Evolutionary conservation across 345 rosid genomes (phyloP), one percentile per base, ranked within the genome.

Genomic region (Pseudoturritis turrita): DNA sequence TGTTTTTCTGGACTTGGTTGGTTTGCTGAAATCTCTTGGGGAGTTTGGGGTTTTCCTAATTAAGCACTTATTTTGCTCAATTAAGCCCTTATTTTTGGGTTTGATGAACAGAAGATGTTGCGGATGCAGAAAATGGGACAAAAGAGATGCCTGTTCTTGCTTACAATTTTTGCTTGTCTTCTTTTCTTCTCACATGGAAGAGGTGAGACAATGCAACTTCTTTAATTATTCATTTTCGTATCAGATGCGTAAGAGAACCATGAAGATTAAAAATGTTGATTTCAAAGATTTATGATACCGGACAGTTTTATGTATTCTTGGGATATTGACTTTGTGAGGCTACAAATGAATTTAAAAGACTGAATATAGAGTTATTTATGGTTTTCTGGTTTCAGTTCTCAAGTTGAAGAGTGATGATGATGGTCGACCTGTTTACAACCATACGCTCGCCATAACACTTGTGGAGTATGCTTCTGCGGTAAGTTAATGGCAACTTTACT

Each of bases 391-490:
- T 74, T 69, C 83, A 89, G 97, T 84, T 61, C 78, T 94, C 8
- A 81, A 63, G 70, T 69, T 78, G 40, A 81, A 80, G 69, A 74
- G 61, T 25, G 60, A 70, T 49, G 60, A 70, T 49, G 77, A 74
- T 62, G 53, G 33, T 69, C 40, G 11, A 2, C 79, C 83, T 43
- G 59, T 71, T 72, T 94, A 87, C 82, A 94, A 94, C 74, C 96
- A 85, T 74, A 89, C 97, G 2, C 95, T 94, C 45, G 96, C 95
- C 46, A 82, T 74, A 1, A 89, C 87, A 63, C 68, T 91, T 73
- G 99, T 89, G 75, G 91, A 91, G 81, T 95, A 95, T 69, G 88
- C 96, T 53, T 91, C 97, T 37, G 98, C 98, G 13, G 96, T 94
- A 78, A 73, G 91, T 73, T 56, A 15, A 3, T 76, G 6, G n/a